Evolutionary conservation across 2,329 filamentous ascomycete genomes (phyloP), one percentile per base, ranked within the genome.

Genomic region (Alternaria panax): DNA sequence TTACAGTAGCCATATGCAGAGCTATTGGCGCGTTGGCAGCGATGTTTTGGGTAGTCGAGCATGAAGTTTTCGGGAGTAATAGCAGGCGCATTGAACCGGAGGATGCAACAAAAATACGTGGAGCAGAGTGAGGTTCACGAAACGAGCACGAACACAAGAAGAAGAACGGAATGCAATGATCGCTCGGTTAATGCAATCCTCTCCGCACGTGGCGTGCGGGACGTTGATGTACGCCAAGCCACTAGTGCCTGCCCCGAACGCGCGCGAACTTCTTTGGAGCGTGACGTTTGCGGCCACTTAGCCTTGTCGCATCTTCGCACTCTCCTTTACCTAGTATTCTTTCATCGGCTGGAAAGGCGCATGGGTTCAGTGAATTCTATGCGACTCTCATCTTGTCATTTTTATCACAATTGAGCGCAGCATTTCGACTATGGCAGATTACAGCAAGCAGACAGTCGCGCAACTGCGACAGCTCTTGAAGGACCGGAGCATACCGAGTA

Each of bases 401-500:
- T 14, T 42, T 16, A 25, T 3, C 22, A 18, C 38, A 25, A 48
- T 60, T 56, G 54, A 54, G 24, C 12, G 5, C 9, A 40, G 16
- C 22, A 51, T 18, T 18, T 34, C 24, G 30, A 64, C 24, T 27
- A 79, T 78, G 75, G 56, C 73, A 11, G 80, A 83, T 57, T 84
- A 84, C 74, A 78, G 71, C 67, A 79, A 78, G 60, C 75, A 80
- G 43, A 83, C 82, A 24, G 82, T 84, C 62, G 75, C 78, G 54
- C 79, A 82, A 62, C 74, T 84, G 50, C 79, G 79, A 62, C 74
- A 79, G 57, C 54, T 82, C 52, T 71, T 83, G 47, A 83, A 83
- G 57, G 80, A 83, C 36, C 78, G 81, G 50, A 75, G 76, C 45
- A 82, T 84, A 56, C 72, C 81, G 2, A 75, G 75, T 24, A 80